Percentiles rank a stretch among this genome's conserved stretches.
Evolutionary conservation across 768 basidiomycete species (phyloP).

Genomic region (Tephrocybe sp.): DNA sequence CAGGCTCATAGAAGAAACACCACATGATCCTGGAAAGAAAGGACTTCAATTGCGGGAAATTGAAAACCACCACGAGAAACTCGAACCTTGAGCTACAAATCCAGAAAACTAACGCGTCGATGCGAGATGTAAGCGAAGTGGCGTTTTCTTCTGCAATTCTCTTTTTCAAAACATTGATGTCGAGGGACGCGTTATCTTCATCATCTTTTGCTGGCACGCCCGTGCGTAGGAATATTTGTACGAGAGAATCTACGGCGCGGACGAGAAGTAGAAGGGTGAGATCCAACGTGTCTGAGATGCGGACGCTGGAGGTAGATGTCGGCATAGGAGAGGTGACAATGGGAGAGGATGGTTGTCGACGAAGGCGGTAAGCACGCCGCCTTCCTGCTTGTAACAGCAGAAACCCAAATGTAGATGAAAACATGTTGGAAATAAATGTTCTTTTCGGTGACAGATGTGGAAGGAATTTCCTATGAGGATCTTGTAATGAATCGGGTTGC

Average conservation of each 20-base stretch:
- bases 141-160: constrained; percentile 24
- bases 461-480: constrained; percentile 8
- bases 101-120: constrained; percentile 78
- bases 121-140: constrained; percentile 36
- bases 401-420: constrained; percentile 58
- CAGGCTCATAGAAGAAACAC: constrained; percentile 81
- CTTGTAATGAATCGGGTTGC: background rate
- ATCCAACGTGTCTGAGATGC: constrained; percentile 59
- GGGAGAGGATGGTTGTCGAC: constrained; percentile 7
- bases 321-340: constrained; percentile 5
- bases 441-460: constrained; percentile 40
- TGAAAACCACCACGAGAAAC: constrained; percentile 15
- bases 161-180: constrained; percentile 13
- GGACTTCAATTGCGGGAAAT: constrained; percentile 6
- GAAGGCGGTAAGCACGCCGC: constrained; percentile 28
- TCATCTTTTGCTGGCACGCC: constrained; percentile 13
- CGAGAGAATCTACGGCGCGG: constrained; percentile 61
- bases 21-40: constrained; percentile 68
- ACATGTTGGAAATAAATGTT: constrained; percentile 55
- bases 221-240: constrained; percentile 50
- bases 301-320: constrained; percentile 7
- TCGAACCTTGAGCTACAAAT: constrained; percentile 67
- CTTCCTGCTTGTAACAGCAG: constrained; percentile 54
- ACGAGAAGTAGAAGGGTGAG: constrained; percentile 67
- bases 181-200: constrained; percentile 7